A percentile compares a stretch with the other conserved stretches of the same genome.
These are phyloP conservation scores for Toxicodendron radicans DNA, from an alignment of 345 rosid species.

Conservation along the genomic window DNA sequence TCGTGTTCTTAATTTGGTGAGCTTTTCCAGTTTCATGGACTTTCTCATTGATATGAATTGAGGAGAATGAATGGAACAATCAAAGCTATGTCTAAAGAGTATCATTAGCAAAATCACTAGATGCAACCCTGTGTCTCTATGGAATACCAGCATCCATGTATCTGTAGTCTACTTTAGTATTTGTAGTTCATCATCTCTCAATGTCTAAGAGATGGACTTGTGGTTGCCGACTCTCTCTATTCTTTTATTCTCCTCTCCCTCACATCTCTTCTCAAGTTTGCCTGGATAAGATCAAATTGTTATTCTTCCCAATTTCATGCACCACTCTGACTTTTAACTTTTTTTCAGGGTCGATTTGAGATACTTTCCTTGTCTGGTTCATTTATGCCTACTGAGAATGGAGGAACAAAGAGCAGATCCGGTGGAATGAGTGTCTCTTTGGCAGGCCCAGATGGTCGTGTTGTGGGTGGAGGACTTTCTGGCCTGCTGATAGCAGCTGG, in stretches of 20 bases:
- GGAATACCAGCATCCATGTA: no score
- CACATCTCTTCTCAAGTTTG: background rate
- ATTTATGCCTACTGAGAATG: constrained; percentile 61
- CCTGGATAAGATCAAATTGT: background rate
- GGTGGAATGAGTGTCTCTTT: constrained; percentile 97
- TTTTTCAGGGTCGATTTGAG: constrained; percentile 85
- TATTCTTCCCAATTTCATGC: background rate
- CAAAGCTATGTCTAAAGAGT: no score
- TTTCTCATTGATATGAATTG: no score
- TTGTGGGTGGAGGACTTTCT: constrained; percentile 91
- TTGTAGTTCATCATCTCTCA: background rate
- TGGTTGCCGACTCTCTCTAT: background rate
- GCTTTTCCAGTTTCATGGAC: no score
- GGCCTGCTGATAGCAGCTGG: constrained; percentile 90
- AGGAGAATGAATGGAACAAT: no score
- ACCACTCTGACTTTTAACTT: background rate
- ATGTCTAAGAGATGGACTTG: background rate
- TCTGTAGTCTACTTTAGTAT: no score
- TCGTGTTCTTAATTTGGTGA: no score
- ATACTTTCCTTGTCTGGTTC: constrained; percentile 95
- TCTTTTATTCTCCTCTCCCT: background rate
- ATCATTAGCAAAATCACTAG: no score
- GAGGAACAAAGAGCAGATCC: constrained; percentile 81
- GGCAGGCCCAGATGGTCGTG: constrained; percentile 91
- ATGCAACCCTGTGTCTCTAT: no score